phyloP scores from a whole-genome alignment of 768 basidiomycete species.

The Hygrophoropsis aurantiaca region DNA sequence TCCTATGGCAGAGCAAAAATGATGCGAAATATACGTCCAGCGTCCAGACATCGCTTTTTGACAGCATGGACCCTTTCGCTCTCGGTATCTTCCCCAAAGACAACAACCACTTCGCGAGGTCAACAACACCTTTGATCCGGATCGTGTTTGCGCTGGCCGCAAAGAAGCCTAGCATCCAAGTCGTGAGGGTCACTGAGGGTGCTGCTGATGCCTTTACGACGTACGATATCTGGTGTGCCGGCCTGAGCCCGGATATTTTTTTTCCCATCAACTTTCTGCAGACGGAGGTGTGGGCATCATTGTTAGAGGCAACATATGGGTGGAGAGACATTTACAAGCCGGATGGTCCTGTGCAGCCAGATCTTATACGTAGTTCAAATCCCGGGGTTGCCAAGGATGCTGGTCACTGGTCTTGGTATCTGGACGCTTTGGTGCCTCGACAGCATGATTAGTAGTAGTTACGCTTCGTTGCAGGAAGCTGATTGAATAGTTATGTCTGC shows the following conservation, averaged over 20 bases:
- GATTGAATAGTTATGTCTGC: no score
- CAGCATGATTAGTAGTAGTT: no score
- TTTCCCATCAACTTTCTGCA: constrained; percentile 2
- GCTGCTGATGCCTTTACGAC: neutral
- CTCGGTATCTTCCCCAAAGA: constrained; percentile 14
- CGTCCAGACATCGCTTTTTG: constrained; percentile 14
- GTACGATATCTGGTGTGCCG: constrained; percentile 20
- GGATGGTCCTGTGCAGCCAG: neutral
- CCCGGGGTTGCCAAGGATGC: no score
- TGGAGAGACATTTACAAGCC: constrained; percentile 13
- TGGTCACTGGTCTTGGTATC: no score
- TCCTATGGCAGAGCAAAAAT: constrained; percentile 27
- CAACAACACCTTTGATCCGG: constrained; percentile 12
- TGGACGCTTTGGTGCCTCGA: no score
- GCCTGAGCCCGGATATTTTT: constrained; percentile 11
- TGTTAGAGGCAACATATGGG: constrained; percentile 10
- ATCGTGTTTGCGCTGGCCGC: constrained; percentile 24
- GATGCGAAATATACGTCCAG: constrained; percentile 9
- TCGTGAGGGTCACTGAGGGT: neutral
- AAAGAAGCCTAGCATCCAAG: neutral
- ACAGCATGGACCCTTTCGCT: constrained; percentile 23
- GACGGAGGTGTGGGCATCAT: neutral
- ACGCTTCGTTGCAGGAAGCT: no score
- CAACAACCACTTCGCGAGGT: neutral
- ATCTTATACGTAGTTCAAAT: no score